Percentiles rank a stretch among this genome's conserved stretches.
phyloP scores from a whole-genome alignment of 192 early-diverging fungal genomes.

The Gaertneriomyces semiglobifer region DNA sequence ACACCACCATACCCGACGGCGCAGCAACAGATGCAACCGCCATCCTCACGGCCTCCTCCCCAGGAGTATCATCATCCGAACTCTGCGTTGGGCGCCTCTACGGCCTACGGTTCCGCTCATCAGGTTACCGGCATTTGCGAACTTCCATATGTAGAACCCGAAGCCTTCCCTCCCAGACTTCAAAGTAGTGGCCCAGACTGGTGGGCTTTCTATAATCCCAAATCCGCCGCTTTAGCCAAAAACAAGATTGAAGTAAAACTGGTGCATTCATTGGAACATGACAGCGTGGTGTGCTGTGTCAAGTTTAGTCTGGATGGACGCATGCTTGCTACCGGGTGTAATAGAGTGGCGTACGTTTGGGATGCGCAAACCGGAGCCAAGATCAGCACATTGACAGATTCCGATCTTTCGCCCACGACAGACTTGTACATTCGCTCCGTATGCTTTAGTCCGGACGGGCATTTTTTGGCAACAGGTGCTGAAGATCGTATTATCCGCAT shows the following conservation, averaged over 20 bases:
- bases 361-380: slow-evolving; percentile 74
- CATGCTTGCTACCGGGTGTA: slow-evolving; percentile 91
- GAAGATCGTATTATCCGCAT: slow-evolving; percentile 93
- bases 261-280: slow-evolving; percentile 55
- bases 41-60: background rate
- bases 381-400: slow-evolving; percentile 74
- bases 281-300: slow-evolving; percentile 95
- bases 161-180: slow-evolving; percentile 63
- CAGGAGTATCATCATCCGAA: slow-evolving; percentile 4
- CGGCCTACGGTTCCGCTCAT: slow-evolving; percentile 3
- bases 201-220: slow-evolving; percentile 68
- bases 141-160: slow-evolving; percentile 58
- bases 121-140: slow-evolving; percentile 58
- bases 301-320: slow-evolving; percentile 91
- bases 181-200: slow-evolving; percentile 84
- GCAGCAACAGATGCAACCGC: no score
- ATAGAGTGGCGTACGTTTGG: slow-evolving; percentile 83
- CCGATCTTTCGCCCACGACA: slow-evolving; percentile 66
- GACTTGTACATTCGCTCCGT: slow-evolving; percentile 97
- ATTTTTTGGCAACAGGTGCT: slow-evolving; percentile 88
- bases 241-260: slow-evolving; percentile 33
- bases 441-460: slow-evolving; percentile 90
- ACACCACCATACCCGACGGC: no score
- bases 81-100: no score
- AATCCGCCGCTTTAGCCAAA: slow-evolving; percentile 24